Percentiles rank a stretch among this genome's conserved stretches.
Evolutionary conservation across 2,329 filamentous ascomycete species (phyloP).

Genomic region (Neonectria sp.): DNA sequence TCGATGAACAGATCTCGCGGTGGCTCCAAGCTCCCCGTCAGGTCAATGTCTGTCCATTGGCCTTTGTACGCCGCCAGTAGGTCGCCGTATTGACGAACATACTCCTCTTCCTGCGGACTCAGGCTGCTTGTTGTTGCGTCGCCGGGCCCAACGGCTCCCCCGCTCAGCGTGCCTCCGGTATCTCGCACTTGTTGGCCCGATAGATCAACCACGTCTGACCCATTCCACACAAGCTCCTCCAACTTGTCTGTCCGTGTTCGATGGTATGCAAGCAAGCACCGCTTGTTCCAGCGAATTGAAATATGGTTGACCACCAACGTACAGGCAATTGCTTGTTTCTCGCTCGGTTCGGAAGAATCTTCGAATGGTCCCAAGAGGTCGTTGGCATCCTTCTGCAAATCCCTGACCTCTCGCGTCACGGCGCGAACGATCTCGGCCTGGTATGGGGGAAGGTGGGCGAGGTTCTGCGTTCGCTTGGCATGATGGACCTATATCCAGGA

Average conservation of each 20-base stretch:
- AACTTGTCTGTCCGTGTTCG: conserved; percentile 91
- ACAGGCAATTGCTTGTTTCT: conserved; percentile 87
- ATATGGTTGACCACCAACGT: conserved; percentile 94
- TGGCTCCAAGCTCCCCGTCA: conserved; percentile 93
- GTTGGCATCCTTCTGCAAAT: conserved; percentile 89
- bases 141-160: conserved; percentile 54
- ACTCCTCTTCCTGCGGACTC: conserved; percentile 97
- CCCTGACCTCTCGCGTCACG: conserved; percentile 91
- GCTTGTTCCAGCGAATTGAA: conserved; percentile 95
- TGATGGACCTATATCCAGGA: conserved; percentile 80
- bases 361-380: conserved; percentile 86
- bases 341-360: conserved; percentile 86
- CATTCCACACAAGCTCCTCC: conserved; percentile 94
- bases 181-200: conserved; percentile 69
- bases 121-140: conserved; percentile 79
- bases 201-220: conserved; percentile 84
- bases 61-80: conserved; percentile 97
- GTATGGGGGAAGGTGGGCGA: conserved; percentile 90
- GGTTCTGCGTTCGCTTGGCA: conserved; percentile 92
- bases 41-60: conserved; percentile 97
- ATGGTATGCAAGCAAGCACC: conserved; percentile 95
- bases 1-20: conserved; percentile 98
- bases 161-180: conserved; percentile 51
- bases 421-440: conserved; percentile 91
- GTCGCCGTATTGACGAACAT: conserved; percentile 92